phyloP scores from a whole-genome alignment of 192 early-diverging fungal species.

The Entomortierella beljakovae region DNA sequence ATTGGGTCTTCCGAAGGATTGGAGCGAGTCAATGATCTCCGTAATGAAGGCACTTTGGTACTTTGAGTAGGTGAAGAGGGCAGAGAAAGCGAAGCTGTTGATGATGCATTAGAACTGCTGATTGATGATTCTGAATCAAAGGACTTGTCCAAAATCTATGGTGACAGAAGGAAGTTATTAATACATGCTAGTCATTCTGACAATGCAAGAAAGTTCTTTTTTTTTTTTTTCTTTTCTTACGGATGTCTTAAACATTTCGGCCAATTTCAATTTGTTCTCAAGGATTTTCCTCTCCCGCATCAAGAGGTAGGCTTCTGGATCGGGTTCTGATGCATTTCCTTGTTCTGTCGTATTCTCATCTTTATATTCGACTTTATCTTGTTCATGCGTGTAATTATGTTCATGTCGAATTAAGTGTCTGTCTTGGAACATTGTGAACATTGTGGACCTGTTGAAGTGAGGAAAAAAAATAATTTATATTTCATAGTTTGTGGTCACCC shows the following conservation, averaged over 20 bases:
- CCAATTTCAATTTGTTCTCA: background rate
- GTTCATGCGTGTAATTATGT: background rate
- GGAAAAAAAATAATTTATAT: no score
- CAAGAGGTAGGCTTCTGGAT: background rate
- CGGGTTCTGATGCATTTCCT: no score
- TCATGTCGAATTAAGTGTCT: no score
- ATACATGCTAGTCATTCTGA: background rate
- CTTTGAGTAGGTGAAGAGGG: no score
- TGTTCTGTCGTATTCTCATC: background rate
- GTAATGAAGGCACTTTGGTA: background rate
- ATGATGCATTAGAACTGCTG: no score
- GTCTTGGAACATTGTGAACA: background rate
- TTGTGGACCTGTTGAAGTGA: no score
- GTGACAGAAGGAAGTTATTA: no score
- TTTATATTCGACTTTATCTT: no score
- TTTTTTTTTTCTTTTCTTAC: background rate
- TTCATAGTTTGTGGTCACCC: no score
- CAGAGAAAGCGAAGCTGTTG: no score
- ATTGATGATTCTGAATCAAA: no score
- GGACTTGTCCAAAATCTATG: no score
- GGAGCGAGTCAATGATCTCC: background rate
- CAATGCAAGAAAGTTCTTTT: background rate
- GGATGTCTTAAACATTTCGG: background rate
- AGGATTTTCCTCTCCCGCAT: background rate
- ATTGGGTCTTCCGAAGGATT: background rate